These are phyloP conservation scores for Porphyrellus cyaneotinctus DNA, from an alignment of 768 basidiomycete species.

Conservation along the genomic window DNA sequence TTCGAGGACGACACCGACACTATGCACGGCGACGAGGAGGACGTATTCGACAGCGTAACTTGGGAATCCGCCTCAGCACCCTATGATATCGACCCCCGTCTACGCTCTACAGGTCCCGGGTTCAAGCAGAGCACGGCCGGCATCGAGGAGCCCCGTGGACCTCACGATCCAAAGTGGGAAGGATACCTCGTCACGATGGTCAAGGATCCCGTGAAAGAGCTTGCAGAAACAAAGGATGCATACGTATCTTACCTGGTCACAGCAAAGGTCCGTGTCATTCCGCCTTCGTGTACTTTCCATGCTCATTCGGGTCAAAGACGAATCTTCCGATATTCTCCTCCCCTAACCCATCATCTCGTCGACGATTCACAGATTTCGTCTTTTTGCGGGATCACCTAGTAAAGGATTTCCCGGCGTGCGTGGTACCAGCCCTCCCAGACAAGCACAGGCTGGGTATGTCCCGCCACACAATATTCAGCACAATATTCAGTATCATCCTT, in stretches of 20 bases:
- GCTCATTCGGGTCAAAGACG: conserved; percentile 53
- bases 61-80: conserved; percentile 76
- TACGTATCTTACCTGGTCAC: conserved; percentile 93
- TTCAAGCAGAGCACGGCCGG: conserved; percentile 79
- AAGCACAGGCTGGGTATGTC: conserved; percentile 90
- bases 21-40: conserved; percentile 87
- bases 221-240: conserved; percentile 95
- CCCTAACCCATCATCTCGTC: conserved; percentile 66
- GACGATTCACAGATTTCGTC: conserved; percentile 96
- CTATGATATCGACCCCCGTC: conserved; percentile 43
- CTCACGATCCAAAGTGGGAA: conserved; percentile 88
- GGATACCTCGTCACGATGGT: conserved; percentile 80
- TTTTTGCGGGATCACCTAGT: conserved; percentile 86
- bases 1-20: too few species aligned
- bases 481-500: conserved; percentile 5
- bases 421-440: conserved; percentile 95
- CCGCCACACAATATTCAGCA: background rate
- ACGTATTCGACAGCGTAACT: conserved; percentile 87
- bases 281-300: background rate
- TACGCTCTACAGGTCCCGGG: conserved; percentile 56
- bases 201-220: conserved; percentile 91
- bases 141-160: conserved; percentile 56
- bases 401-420: conserved; percentile 93
- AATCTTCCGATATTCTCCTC: conserved; percentile 84
- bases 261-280: conserved; percentile 62